Evolutionary conservation across 2,329 filamentous ascomycete genomes (phyloP).

Genomic region (Zasmidium angulare): DNA sequence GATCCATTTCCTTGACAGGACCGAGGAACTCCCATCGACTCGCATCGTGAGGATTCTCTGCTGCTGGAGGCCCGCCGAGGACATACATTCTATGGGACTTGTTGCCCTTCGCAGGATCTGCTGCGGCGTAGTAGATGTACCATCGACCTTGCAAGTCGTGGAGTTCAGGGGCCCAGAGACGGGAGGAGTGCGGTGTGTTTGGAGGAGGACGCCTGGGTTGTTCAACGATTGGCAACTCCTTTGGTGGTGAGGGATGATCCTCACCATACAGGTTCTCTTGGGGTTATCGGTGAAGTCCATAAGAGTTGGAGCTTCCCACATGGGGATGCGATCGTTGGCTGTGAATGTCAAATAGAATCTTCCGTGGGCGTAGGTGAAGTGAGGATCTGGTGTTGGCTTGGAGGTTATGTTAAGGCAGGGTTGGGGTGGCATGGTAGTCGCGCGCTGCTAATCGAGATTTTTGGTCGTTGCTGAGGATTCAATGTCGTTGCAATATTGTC

Average conservation of each 20-base stretch:
- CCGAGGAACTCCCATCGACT: slow-evolving; percentile 45
- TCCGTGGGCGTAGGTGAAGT: slow-evolving; percentile 43
- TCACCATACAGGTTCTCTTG: slow-evolving; percentile 41
- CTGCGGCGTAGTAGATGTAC: slow-evolving; percentile 55
- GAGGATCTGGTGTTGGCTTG: slow-evolving; percentile 45
- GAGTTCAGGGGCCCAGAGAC: slow-evolving; percentile 57
- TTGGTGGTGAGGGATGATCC: slow-evolving; percentile 11
- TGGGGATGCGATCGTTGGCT: slow-evolving; percentile 44
- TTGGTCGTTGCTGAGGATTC: too few species aligned
- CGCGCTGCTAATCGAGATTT: too few species aligned
- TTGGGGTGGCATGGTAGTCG: slow-evolving; percentile 24
- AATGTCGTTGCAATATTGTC: too few species aligned
- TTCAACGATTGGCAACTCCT: not conserved
- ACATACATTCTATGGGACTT: slow-evolving; percentile 48
- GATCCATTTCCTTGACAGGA: slow-evolving; percentile 41
- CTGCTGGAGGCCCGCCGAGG: slow-evolving; percentile 41
- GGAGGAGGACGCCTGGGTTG: slow-evolving; percentile 41
- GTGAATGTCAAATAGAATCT: slow-evolving; percentile 51
- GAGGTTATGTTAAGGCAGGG: slow-evolving; percentile 44
- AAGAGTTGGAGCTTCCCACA: slow-evolving; percentile 44
- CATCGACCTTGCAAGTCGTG: slow-evolving; percentile 52
- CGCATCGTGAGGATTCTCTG: slow-evolving; percentile 30
- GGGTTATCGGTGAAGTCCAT: slow-evolving; percentile 41
- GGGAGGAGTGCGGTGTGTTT: slow-evolving; percentile 44
- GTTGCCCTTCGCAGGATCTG: slow-evolving; percentile 45